Base-by-base conservation (phyloP, 2,329 filamentous ascomycete species). In the Alternaria angustiovoidea region DNA sequence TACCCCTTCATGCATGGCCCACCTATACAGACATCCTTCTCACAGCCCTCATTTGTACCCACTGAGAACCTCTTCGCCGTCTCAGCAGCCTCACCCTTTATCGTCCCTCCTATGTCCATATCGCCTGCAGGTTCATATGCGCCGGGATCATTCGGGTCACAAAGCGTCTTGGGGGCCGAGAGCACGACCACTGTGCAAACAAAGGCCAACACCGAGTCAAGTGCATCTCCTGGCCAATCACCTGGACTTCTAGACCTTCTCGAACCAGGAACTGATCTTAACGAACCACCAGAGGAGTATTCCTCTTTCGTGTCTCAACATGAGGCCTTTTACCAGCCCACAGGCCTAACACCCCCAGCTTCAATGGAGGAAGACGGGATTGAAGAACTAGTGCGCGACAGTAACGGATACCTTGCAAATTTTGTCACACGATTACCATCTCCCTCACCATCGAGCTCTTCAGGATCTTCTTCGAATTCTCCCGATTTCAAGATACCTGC, bases 371-470 rank as follows among this genome's bases (percentile, higher is more conserved):
- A 54, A 20, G 82, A 86, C 28, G 83, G 84, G 41, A 77, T 87
- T 12, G 86, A 88, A 69, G 85, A 88, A 55, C 82, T 88, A 43
- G 77, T 84, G 20, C 80, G 85, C 38, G 72, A 76, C 42, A 65
- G 75, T 11, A 72, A 79, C 20, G 60, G 68, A 7, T 68, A 72
- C 18, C 60, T 68, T 16, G 71, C 74, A 38, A 61, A 74, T 4
- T 82, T 79, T 76, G 66, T 78, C n/a, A 69, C 81, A 57, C 71
- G 71, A 7, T 59, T 80, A 14, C 70, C 78, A 2, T 81, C 78
- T 1, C 76, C 77, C n/a, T 67, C 70, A 3, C 69, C 68, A 6
- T 78, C 76, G 3, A 73, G 70, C 51, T 78, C 75, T 4, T 79
- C 72, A 6, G 74, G 63, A 43, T 79, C 73, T 6, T 79, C 71